A percentile compares a stretch with the other conserved stretches of the same genome.
Evolutionary conservation across 75 land plant species (phyloP).

Genomic region (Picea sitchensis): DNA sequence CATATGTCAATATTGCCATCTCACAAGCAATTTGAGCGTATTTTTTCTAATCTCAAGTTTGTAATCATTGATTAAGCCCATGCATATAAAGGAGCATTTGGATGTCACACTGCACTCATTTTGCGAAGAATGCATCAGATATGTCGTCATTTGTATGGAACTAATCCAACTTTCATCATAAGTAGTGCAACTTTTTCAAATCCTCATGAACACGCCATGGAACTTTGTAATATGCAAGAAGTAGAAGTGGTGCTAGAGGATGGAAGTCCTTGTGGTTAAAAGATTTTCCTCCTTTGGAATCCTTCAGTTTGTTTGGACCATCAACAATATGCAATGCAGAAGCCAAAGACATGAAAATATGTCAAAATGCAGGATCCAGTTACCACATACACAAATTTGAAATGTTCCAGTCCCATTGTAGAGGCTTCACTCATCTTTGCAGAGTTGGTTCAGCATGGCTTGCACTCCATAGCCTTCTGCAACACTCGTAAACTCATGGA

Average conservation of each 20-base stretch:
- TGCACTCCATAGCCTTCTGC: constrained; percentile 2
- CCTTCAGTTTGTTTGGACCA: constrained; percentile 40
- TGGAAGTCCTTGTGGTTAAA: constrained; percentile 36
- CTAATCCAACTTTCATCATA: constrained; percentile 18
- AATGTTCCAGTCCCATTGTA: constrained; percentile 71
- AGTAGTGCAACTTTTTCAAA: constrained; percentile 93
- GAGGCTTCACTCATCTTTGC: constrained; percentile 77
- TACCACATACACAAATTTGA: neutral
- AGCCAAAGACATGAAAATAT: constrained; percentile 16
- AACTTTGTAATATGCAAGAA: constrained; percentile 59
- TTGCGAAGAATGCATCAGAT: constrained; percentile 56
- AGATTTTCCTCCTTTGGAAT: constrained; percentile 89
- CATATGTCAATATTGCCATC: no score
- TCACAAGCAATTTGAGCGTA: no score
- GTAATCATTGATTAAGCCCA: constrained; percentile 97
- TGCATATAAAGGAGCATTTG: constrained; percentile 71
- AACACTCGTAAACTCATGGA: constrained; percentile 37
- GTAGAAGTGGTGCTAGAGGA: constrained; percentile 48
- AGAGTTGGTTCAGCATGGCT: constrained; percentile 98
- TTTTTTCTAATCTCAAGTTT: constrained; percentile 72
- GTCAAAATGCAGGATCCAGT: neutral
- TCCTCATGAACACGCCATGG: constrained; percentile 93
- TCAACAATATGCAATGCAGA: neutral
- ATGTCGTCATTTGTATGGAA: constrained; percentile 74
- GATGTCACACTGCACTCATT: no score